phyloP scores from a whole-genome alignment of 2,329 filamentous ascomycete genomes.

The Fusarium brachygibbosum region DNA sequence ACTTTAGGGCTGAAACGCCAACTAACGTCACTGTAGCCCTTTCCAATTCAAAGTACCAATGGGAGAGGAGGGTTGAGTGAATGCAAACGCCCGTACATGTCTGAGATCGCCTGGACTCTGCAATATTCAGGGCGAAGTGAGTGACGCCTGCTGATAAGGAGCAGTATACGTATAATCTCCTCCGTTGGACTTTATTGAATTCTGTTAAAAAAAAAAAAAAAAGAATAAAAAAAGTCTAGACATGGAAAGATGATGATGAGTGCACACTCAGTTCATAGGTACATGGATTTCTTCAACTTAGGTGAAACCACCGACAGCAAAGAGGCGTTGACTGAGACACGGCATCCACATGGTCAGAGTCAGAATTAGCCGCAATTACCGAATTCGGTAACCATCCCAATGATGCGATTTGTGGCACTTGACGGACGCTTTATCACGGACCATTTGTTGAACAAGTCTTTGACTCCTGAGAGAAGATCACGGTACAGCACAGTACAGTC shows the following conservation, averaged over 20 bases:
- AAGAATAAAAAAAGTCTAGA: not conserved
- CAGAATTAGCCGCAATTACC: slow-evolving; percentile 41
- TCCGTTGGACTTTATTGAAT: not conserved
- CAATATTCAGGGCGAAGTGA: too few species aligned
- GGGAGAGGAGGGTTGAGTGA: not conserved
- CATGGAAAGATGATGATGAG: not conserved
- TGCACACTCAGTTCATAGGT: not conserved
- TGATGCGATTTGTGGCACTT: slow-evolving; percentile 39
- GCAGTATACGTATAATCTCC: not conserved
- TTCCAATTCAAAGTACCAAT: not conserved
- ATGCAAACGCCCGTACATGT: slow-evolving; percentile 7
- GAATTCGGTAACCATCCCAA: slow-evolving; percentile 25
- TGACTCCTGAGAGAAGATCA: not conserved
- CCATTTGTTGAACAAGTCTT: not conserved
- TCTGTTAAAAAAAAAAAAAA: too few species aligned
- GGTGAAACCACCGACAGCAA: slow-evolving; percentile 38
- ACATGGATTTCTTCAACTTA: not conserved
- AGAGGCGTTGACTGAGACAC: slow-evolving; percentile 40
- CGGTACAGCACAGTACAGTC: not conserved
- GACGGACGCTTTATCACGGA: slow-evolving; percentile 5
- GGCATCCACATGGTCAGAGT: slow-evolving; percentile 16
- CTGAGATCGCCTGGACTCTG: not conserved
- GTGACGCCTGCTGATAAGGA: too few species aligned
- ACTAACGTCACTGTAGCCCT: not conserved
- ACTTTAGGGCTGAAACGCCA: slow-evolving; percentile 15